These are phyloP conservation scores for Daldinia grandis DNA, from an alignment of 495 filamentous ascomycete species.

Conservation along the genomic window DNA sequence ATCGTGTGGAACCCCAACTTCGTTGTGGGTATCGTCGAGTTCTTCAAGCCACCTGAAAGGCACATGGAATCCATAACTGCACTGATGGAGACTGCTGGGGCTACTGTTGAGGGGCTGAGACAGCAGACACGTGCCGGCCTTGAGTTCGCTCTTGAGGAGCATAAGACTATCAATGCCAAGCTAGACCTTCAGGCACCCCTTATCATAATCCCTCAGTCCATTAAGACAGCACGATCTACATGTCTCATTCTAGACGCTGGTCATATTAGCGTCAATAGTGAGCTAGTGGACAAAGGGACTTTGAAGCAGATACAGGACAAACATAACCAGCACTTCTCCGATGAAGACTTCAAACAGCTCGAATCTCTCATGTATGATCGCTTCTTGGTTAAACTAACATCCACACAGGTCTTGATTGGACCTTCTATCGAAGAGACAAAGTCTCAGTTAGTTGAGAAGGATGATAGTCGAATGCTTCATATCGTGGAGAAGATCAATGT, in stretches of 20 bases:
- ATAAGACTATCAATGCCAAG: slow-evolving; percentile 96
- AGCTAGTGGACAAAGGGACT: slow-evolving; percentile 88
- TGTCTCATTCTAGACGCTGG: slow-evolving; percentile 96
- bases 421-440: slow-evolving; percentile 92
- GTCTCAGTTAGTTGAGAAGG: slow-evolving; percentile 75
- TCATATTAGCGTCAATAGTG: slow-evolving; percentile 91
- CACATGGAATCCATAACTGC: slow-evolving; percentile 99
- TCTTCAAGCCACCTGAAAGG: slow-evolving; percentile 93
- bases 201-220: slow-evolving; percentile 94
- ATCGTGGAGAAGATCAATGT: slow-evolving; percentile 97
- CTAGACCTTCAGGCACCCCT: slow-evolving; percentile 94
- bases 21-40: slow-evolving; percentile 85
- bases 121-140: slow-evolving; percentile 95
- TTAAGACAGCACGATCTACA: slow-evolving; percentile 77
- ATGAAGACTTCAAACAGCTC: slow-evolving; percentile 85
- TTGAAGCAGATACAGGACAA: slow-evolving; percentile 90
- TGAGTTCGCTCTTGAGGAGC: slow-evolving; percentile 94
- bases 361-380: slow-evolving; percentile 96
- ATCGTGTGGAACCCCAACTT: slow-evolving; percentile 97
- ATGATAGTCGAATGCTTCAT: slow-evolving; percentile 78
- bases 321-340: slow-evolving; percentile 85
- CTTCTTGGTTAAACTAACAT: slow-evolving; percentile 88
- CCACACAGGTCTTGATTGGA: slow-evolving; percentile 93
- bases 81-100: slow-evolving; percentile 91
- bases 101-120: slow-evolving; percentile 90